phyloP scores from a whole-genome alignment of 345 rosid species.

The Eutrema japonicum region DNA sequence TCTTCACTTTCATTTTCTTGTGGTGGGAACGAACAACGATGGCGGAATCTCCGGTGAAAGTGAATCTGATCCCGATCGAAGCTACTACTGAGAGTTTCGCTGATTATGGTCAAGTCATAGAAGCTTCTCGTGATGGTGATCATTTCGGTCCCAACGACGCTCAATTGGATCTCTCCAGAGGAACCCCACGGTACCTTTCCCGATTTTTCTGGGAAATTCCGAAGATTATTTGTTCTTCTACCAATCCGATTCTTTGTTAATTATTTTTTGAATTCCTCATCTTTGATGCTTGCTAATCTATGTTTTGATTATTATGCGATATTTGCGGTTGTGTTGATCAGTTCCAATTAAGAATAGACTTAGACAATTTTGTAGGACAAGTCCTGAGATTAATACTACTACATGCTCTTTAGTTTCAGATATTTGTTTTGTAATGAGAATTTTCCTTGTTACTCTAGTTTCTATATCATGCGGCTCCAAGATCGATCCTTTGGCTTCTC shows the following conservation, averaged over 20 bases:
- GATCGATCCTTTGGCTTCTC: constrained; percentile 54
- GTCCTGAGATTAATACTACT: not conserved
- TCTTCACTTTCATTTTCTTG: not conserved
- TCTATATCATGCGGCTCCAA: constrained; percentile 62
- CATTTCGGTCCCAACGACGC: constrained; percentile 78
- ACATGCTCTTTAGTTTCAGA: constrained; percentile 13
- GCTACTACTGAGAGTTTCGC: constrained; percentile 70
- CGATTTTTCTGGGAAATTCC: not conserved
- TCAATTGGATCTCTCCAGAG: constrained; percentile 68
- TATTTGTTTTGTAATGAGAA: not conserved
- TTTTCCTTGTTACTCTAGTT: constrained; percentile 40
- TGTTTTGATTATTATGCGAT: not conserved
- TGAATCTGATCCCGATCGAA: constrained; percentile 64
- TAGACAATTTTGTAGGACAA: not conserved
- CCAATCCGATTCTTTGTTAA: not conserved
- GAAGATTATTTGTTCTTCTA: not conserved
- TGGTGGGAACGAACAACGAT: constrained; percentile 7
- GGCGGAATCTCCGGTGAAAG: constrained; percentile 37
- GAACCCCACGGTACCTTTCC: constrained; percentile 64
- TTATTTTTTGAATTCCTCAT: not conserved
- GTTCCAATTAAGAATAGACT: not conserved
- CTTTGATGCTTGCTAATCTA: not conserved
- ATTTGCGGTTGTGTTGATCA: not conserved
- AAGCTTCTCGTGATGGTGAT: constrained; percentile 60
- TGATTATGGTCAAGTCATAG: constrained; percentile 75